Conservation (phyloP, 2,329 filamentous ascomycete genomes). For the Neonectria coccinea region DNA sequence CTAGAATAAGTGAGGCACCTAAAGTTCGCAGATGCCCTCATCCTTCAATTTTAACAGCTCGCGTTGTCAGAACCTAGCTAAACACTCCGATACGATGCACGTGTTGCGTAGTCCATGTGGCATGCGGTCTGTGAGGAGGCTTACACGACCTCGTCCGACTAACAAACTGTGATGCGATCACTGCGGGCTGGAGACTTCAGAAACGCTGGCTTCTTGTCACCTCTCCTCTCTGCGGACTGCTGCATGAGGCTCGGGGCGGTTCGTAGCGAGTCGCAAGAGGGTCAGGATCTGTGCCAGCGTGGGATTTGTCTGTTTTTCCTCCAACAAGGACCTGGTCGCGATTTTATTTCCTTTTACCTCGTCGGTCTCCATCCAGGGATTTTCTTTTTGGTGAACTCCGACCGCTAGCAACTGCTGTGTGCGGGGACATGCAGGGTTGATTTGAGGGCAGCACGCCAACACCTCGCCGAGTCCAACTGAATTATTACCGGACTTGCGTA, state of each 20-base stretch:
- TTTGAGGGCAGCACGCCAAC: neutral
- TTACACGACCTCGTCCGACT: neutral
- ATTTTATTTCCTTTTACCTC: conserved; percentile 16
- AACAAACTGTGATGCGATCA: neutral
- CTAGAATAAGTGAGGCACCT: conserved; percentile 6
- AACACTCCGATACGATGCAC: neutral
- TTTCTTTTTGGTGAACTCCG: conserved; percentile 26
- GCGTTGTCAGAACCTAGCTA: neutral
- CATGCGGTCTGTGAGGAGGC: neutral
- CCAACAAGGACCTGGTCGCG: conserved; percentile 15
- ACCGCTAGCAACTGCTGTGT: conserved; percentile 36
- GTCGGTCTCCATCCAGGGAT: conserved; percentile 11
- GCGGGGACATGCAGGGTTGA: conserved; percentile 30
- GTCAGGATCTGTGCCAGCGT: conserved; percentile 16
- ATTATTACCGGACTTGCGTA: neutral
- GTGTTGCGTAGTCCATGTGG: neutral
- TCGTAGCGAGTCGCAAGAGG: neutral
- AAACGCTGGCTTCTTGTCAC: neutral
- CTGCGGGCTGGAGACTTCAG: neutral
- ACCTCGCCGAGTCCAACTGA: neutral
- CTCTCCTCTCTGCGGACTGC: neutral
- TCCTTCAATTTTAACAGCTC: neutral
- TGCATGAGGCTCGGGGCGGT: neutral
- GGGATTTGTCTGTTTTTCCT: conserved; percentile 19
- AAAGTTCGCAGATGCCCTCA: neutral